These are phyloP conservation scores for Fragaria nilgerrensis DNA, from an alignment of 306 rosid genomes.

Conservation along the genomic window DNA sequence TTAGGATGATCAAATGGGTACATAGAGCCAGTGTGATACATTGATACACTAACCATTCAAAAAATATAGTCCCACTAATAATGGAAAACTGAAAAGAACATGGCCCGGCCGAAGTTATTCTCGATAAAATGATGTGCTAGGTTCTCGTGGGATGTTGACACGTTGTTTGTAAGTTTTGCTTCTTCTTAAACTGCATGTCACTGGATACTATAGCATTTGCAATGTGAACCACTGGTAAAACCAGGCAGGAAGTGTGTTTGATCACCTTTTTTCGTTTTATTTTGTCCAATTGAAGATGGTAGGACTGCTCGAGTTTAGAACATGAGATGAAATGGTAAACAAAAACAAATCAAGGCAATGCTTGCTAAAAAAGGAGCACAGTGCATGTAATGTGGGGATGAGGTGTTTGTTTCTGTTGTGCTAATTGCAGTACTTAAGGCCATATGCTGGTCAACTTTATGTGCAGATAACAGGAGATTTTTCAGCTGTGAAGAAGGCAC, in stretches of 20 bases:
- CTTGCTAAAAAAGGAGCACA: background rate
- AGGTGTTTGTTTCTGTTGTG: slow-evolving; percentile 1
- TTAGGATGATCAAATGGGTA: background rate
- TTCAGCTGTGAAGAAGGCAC: slow-evolving; percentile 69
- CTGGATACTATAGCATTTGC: background rate
- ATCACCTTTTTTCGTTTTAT: background rate
- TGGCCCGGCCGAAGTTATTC: background rate
- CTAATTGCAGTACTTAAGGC: slow-evolving; percentile 10
- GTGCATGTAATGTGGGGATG: background rate
- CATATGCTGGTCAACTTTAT: slow-evolving; percentile 19
- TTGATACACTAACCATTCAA: background rate
- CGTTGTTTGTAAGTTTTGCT: background rate
- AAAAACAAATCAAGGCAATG: background rate
- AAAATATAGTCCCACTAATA: background rate
- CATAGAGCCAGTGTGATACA: background rate
- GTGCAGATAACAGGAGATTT: slow-evolving; percentile 67
- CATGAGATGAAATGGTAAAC: background rate
- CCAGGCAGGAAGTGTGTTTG: background rate
- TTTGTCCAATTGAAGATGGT: background rate
- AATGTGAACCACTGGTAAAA: background rate
- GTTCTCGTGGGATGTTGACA: background rate
- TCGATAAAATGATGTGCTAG: background rate
- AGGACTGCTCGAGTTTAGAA: background rate
- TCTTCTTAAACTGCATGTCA: background rate
- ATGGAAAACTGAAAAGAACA: background rate